These are phyloP conservation scores for Flagelloscypha sp. DNA, from an alignment of 768 basidiomycete genomes.

Conservation along the genomic window DNA sequence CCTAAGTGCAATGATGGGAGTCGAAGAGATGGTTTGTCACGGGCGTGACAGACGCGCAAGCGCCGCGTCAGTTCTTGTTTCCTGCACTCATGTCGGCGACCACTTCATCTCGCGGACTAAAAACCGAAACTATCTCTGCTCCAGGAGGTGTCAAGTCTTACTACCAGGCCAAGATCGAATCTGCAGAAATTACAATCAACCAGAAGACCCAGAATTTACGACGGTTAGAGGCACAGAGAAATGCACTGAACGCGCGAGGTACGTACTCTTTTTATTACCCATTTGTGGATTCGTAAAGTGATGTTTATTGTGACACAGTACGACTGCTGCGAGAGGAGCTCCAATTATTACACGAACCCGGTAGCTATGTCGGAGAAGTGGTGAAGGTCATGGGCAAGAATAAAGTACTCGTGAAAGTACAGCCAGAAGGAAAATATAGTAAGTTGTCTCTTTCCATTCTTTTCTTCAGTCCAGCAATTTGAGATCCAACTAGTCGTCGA, in stretches of 20 bases:
- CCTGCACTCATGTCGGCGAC: no score
- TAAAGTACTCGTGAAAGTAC: conserved; percentile 96
- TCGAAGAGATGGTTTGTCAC: no score
- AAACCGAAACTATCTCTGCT: no score
- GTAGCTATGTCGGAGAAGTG: conserved; percentile 95
- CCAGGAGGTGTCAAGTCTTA: conserved; percentile 78
- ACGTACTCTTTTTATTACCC: conserved; percentile 12
- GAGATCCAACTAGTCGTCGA: conserved; percentile 66
- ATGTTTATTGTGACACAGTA: conserved; percentile 37
- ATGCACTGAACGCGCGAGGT: conserved; percentile 96
- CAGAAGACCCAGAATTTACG: conserved; percentile 95
- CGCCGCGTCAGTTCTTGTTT: no score
- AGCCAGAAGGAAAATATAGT: conserved; percentile 99
- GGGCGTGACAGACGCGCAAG: no score
- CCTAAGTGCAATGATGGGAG: no score
- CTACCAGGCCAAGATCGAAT: conserved; percentile 94
- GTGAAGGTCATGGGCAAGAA: conserved; percentile 99
- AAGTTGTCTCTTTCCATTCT: conserved; percentile 22
- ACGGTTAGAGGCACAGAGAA: conserved; percentile 92
- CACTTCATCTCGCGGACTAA: no score
- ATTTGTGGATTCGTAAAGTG: background rate
- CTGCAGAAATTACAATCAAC: conserved; percentile 87
- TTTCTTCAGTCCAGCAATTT: background rate
- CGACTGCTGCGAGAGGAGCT: conserved; percentile 86
- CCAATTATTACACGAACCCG: conserved; percentile 88